Evolutionary conservation across 2,329 filamentous ascomycete species (phyloP), one percentile per base, ranked within the genome.

Genomic region (Ilyonectria robusta): DNA sequence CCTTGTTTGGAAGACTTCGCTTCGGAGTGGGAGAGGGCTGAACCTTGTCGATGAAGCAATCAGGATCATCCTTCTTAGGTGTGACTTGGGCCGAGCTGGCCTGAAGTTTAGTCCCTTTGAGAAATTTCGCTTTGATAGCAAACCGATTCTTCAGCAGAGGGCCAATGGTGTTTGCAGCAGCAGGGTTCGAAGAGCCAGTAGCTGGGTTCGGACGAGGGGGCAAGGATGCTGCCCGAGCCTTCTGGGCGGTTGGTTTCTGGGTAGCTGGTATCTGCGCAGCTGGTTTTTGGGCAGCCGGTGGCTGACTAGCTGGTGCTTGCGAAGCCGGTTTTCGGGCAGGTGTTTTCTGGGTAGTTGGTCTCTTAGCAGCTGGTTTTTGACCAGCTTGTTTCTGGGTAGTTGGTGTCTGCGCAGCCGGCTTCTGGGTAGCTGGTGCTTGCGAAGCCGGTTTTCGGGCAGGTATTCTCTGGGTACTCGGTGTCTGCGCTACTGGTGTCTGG

Each of bases 31-130:
- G 65, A 21, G 65, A 62, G 23, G 60, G 48, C n/a, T 46, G 19
- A n/a, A 56, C 59, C n/a, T 68, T 73, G 44, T 72, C 70, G n/a
- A 67, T 69, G 8, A 70, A 33, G 42, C 69, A 69, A 31, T 75
- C 74, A 1, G 70, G 69, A 13, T 65, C 66, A 19, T 72, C 54
- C 3, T 42, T 57, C 2, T 42, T 23, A 9, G 51, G 42, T 13
- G 9, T 23, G 31, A 9, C 10, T 4, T 4, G 35, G 2, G 13
- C 8, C 7, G 31, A 19, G 6, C 15, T 42, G 29, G 42, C 33
- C 1, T 26, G 10, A 6, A 8, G 2, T 15, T 19, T 31, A 17
- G 4, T n/a, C 17, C 21, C 15, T 44, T 42, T 17, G 4, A 31
- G 46, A 26, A 17, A 23, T 37, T 40, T 35, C 10, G 62, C 31